Base-by-base conservation (phyloP, 1,139 yeast genomes). In the Pichia sp. region DNA sequence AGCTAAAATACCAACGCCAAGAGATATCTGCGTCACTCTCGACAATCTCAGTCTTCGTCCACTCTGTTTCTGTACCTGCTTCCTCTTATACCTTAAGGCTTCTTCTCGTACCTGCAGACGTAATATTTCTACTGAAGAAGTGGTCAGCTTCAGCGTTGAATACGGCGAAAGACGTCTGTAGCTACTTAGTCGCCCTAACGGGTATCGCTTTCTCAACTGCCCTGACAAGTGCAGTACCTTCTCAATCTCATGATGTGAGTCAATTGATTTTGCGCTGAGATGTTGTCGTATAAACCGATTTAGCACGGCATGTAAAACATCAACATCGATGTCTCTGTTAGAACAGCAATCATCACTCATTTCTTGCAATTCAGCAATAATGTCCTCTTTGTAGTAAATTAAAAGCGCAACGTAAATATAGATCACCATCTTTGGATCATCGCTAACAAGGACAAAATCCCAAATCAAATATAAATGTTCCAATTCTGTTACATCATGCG, bases 401-500 rank as follows among this genome's bases (percentile, higher is more conserved):
- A 81, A 50, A 28, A 78, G 58, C 2, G 85, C 69, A 2, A 66
- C 75, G 53, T 79, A 84, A 10, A 83, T 55, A 52, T 82, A 83
- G 5, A 79, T 52, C 11, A 67, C 59, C 19, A 63, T 47, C 43
- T 67, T 42, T 55, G 74, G 42, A 61, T 57, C 39, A 67, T 66
- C 54, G 28, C 71, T 65, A 28, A 77, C 68, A 37, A 84, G 59
- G 10, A 77, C 63, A 46, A 69, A 74, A 56, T 83, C 93, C 76
- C 88, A 82, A 4, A 84, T 56, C 4, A 67, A 58, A 38, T 77
- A 62, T 14, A 81, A 59, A 26, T 74, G 74, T n/a, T 65, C 64
- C 35, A 72, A 61, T 36, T 69, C 66, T 18, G 64, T 58, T 25
- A 83, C 54, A 49, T 86, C 91, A 59, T 91, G 97, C 12, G 93